phyloP scores from a whole-genome alignment of 1,139 yeast genomes.

The Blastobotrys elegans region DNA sequence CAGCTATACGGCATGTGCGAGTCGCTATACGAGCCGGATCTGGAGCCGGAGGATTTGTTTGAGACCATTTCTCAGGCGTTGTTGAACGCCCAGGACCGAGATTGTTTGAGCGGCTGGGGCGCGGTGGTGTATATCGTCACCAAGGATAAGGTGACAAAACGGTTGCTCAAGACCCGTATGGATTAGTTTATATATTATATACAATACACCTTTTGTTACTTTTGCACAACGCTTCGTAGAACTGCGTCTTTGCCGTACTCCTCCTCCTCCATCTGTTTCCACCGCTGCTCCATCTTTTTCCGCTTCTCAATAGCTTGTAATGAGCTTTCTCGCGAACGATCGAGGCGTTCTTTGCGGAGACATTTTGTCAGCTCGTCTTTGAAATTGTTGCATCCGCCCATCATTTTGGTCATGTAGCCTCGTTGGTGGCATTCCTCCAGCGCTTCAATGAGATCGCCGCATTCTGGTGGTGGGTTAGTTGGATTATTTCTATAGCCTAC shows the following conservation, averaged over 20 bases:
- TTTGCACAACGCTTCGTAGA: constrained; percentile 53
- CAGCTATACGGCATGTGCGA: constrained; percentile 99
- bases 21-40: constrained; percentile 86
- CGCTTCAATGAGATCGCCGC: constrained; percentile 79
- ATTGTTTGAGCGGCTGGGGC: constrained; percentile 98
- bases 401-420: constrained; percentile 64
- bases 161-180: constrained; percentile 89
- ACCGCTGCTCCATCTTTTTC: constrained; percentile 48
- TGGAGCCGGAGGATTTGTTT: constrained; percentile 92
- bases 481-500: not conserved
- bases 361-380: constrained; percentile 77
- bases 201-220: constrained; percentile 68
- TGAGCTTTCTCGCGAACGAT: constrained; percentile 61
- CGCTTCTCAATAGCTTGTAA: constrained; percentile 53
- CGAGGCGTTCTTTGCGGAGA: constrained; percentile 69
- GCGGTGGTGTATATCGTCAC: constrained; percentile 91
- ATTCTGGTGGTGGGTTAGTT: constrained; percentile 39
- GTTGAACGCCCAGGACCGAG: constrained; percentile 94
- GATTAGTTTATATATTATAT: constrained; percentile 43
- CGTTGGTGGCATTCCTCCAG: constrained; percentile 82
- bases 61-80: constrained; percentile 95
- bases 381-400: constrained; percentile 81
- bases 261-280: constrained; percentile 67
- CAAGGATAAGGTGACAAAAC: constrained; percentile 83
- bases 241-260: constrained; percentile 73